Base-by-base conservation (phyloP, 805 yeast species). In the Wickerhamomyces ciferrii region DNA sequence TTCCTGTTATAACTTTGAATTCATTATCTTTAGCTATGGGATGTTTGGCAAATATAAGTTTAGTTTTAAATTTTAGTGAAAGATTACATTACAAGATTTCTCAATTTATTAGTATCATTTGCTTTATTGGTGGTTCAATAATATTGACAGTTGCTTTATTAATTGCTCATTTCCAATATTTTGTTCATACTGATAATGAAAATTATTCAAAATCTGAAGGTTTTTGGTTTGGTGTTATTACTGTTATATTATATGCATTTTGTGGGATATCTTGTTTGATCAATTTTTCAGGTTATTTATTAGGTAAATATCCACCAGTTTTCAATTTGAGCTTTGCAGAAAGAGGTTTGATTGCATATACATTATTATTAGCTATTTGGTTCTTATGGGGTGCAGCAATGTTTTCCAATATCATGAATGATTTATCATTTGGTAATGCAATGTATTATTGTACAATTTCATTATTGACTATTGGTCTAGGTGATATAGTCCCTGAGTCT, bases 381-480 rank as follows among this genome's bases (percentile, higher is more conserved):
- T 65, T 87, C 19, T 73, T 81, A 2, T 71, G 83, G 62, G 96
- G 96, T 11, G 76, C 87, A 2, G 84, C 78, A 2, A 60, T 79
- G 54, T 81, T 80, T 53, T 68, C 78, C 1, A 55, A 65, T 4
- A 46, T 81, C 41, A 52, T 80, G 36, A 60, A 69, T 10, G 31
- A 10, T 38, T 56, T 79, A 10, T 68, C 74, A 1, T 86, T 75
- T 59, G 89, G 90, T 0, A 72, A 80, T n/a, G 80, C 87, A 0
- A 60, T 87, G 41, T 89, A 87, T 59, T 87, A 76, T 60, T 81
- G 89, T 54, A 76, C 78, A 11, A 89, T 86, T 1, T 81, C 95
- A 0, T 67, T 84, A 36, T 68, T 87, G 42, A 90, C 97, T 1
- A 76, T 90, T 25, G 97, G 97, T 0, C 69, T 83, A 17, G 96